Base-by-base conservation (phyloP, 1,139 yeast species). In the Ogataea hybrid region DNA sequence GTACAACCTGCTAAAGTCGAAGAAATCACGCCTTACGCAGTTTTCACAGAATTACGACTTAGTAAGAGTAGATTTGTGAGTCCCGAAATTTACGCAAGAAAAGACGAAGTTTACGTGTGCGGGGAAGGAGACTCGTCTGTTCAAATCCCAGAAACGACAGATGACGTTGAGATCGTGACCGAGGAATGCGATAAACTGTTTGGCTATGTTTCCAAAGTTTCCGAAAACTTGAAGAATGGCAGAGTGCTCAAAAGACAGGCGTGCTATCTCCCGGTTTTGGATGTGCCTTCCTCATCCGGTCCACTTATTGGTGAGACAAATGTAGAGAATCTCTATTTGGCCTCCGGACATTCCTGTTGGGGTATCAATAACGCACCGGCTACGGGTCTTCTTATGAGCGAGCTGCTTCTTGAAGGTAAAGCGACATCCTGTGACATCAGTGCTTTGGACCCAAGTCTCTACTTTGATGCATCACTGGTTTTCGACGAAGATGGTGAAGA, bases 281-380 rank as follows among this genome's bases (percentile, higher is more conserved):
- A 90, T 59, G 90, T 88, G 5, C 95, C 97, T 2, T 83, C 94
- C 3, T 80, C 89, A 39, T 80, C 94, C 5, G 97, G 98, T 3
- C 98, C 98, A 0, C 71, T 92, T 44, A 82, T 92, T 51, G 98
- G 98, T 36, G 90, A 86, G 57, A 90, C 97, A 0, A 88, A 89
- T 57, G 92, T 88, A 15, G 79, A 76, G 21, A 83, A 83, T 50
- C 68, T 92, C 49, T 86, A 69, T 55, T 66, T 92, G 46, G 96
- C 97, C 3, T 79, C 94, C 15, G 98, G 97, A 1, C 98, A 92
- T 63, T 84, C 95, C 16, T 92, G 97, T 66, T 92, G 98, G 98
- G 98, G 98, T 18, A 92, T 92, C 50, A 92, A 92, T 65, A 90
- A 92, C 63, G 97, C 97, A 0, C 97, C 97, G 1, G 97, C 87